Evolutionary conservation across 257 asterid genomes (phyloP).

Genomic region (Euphrasia confusa): DNA sequence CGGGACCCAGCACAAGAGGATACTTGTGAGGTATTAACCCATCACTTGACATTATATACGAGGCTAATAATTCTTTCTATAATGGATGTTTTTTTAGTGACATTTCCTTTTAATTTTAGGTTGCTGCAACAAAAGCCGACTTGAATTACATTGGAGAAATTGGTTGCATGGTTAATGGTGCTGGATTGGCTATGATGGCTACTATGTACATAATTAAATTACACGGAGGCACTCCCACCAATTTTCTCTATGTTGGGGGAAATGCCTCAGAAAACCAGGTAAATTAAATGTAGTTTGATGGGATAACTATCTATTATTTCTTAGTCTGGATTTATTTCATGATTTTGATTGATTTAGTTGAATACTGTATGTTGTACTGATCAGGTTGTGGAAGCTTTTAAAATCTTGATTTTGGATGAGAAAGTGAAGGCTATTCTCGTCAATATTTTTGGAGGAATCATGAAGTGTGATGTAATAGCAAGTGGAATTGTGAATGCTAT

Average conservation of each 20-base stretch:
- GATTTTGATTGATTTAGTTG: slow-evolving; percentile 16
- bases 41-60: neutral
- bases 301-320: slow-evolving; percentile 10
- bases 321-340: slow-evolving; percentile 7
- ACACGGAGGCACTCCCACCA: slow-evolving; percentile 99
- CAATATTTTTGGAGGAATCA: slow-evolving; percentile 97
- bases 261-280: slow-evolving; percentile 98
- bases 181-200: slow-evolving; percentile 94
- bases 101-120: slow-evolving; percentile 38
- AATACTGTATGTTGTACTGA: slow-evolving; percentile 21
- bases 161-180: slow-evolving; percentile 99
- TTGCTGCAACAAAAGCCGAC: slow-evolving; percentile 95
- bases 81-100: neutral
- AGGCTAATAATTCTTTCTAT: slow-evolving; percentile 9
- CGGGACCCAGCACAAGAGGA: slow-evolving; percentile 97
- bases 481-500: slow-evolving; percentile 99
- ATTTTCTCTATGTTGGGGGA: slow-evolving; percentile 98
- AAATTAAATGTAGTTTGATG: neutral
- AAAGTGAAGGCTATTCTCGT: slow-evolving; percentile 96
- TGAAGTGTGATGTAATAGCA: slow-evolving; percentile 98
- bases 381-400: slow-evolving; percentile 98
- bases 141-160: slow-evolving; percentile 97
- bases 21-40: slow-evolving; percentile 73
- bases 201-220: slow-evolving; percentile 96
- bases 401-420: slow-evolving; percentile 89